phyloP scores from a whole-genome alignment of 352 stramenopile species.

The Elongisporangium undulatum region DNA sequence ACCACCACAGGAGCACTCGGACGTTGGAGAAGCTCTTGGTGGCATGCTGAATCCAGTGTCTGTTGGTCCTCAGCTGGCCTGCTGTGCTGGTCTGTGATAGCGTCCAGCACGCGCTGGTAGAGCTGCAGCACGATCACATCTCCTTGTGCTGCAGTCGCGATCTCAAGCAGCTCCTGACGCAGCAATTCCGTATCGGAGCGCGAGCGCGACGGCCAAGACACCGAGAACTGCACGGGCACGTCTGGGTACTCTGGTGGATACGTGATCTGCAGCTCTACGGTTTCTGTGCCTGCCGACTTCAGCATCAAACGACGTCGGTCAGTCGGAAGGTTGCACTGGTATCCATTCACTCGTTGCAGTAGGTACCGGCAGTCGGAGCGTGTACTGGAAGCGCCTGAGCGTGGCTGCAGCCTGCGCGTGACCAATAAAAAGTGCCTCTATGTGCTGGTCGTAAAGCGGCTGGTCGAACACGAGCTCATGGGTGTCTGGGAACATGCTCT shows the following conservation, averaged over 20 bases:
- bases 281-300: slow-evolving; percentile 12
- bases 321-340: background rate
- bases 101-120: slow-evolving; percentile 58
- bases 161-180: slow-evolving; percentile 20
- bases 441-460: slow-evolving; percentile 20
- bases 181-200: slow-evolving; percentile 34
- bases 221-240: slow-evolving; percentile 24
- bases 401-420: slow-evolving; percentile 3
- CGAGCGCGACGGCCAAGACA: slow-evolving; percentile 45
- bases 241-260: slow-evolving; percentile 41
- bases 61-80: background rate
- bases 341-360: background rate
- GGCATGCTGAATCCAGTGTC: background rate
- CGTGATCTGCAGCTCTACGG: slow-evolving; percentile 40
- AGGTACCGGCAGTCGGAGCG: slow-evolving; percentile 35
- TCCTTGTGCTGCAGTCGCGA: slow-evolving; percentile 24
- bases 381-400: slow-evolving; percentile 28
- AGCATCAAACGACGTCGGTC: slow-evolving; percentile 8
- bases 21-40: background rate
- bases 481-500: slow-evolving; percentile 58
- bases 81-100: slow-evolving; percentile 25
- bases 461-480: slow-evolving; percentile 42
- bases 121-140: slow-evolving; percentile 53
- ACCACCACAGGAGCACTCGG: slow-evolving; percentile 5
- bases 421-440: slow-evolving; percentile 4